Conservation (phyloP, 208 protist species). For the Trichomonas gallinae region DNA sequence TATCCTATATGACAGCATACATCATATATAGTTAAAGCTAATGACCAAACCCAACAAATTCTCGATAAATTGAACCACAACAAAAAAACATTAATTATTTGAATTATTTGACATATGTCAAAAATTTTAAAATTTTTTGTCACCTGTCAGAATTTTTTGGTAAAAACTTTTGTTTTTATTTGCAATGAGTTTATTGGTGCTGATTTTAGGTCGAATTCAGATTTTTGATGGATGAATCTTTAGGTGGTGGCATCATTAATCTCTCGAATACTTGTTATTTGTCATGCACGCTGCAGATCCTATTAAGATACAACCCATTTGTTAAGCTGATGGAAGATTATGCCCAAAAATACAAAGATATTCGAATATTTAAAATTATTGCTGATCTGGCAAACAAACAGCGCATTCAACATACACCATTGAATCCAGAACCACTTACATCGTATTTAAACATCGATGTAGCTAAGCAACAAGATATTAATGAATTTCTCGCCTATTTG, state of each 20-base stretch:
- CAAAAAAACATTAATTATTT: too few relatives aligned
- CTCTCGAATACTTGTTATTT: not conserved
- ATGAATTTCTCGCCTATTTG: not conserved
- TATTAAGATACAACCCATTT: not conserved
- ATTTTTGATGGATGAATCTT: not conserved
- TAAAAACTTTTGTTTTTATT: too few relatives aligned
- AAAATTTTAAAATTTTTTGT: too few relatives aligned
- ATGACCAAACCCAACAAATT: too few relatives aligned
- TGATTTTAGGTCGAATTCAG: not conserved
- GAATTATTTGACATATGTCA: too few relatives aligned
- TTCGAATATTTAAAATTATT: not conserved
- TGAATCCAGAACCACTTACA: not conserved
- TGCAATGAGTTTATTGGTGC: too few relatives aligned
- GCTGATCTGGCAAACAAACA: not conserved
- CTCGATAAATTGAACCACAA: too few relatives aligned
- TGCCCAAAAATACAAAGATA: not conserved
- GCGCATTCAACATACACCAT: not conserved
- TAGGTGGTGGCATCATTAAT: not conserved
- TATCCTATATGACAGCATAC: too few relatives aligned
- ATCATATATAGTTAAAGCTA: too few relatives aligned
- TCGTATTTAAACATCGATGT: not conserved
- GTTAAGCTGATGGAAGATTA: not conserved
- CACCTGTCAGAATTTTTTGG: too few relatives aligned
- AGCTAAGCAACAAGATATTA: not conserved
- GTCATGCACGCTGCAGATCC: not conserved